Evolutionary conservation across 176 grass and related monocot genomes (phyloP), one percentile per base, ranked within the genome.

Genomic region (Aegilops umbellulata): DNA sequence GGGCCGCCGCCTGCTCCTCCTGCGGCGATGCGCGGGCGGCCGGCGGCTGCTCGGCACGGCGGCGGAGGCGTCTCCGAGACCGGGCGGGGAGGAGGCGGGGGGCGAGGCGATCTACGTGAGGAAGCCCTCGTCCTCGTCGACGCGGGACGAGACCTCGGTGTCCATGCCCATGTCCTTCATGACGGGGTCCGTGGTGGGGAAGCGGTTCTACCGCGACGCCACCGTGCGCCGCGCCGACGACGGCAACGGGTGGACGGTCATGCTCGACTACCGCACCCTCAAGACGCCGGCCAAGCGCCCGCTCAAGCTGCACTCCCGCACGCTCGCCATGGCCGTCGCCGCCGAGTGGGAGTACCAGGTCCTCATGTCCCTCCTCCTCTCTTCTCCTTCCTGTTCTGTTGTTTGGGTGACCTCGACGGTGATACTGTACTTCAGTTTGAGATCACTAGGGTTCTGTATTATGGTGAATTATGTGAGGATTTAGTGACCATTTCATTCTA

Each of bases 271-370:
- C 89, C 85, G 94, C 65, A 99, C 97, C 29, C 92, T 99, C 46
- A 99, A 99, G 79, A 87, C 94, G 49, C 97, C 97, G 17, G 91
- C 92, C 2, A 99, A 99, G 85, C 77, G 94, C 3, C 86, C 62
- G 22, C 86, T 99, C 79, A 99, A 96, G 88, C 92, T 99, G 53
- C 89, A 79, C 69, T 91, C 88, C 23, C 92, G 90, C 5, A 39
- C 75, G 47, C 92, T 99, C 14, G 92, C 97, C 77, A 88, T 91
- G 85, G 97, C 92, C 80, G 82, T 99, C 20, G 94, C 97, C 19
- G 94, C 88, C 51, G 97, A 99, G 88, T 99, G 97, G 97, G 94
- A 99, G 27, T 99, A 93, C 86, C 97, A 99, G 97, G 97, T 99
- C 16, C 31, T 55, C 47, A 68, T 10, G 23, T 55, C 63, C 60